These are phyloP conservation scores for Penicillium turbatum DNA, from an alignment of 495 filamentous ascomycete genomes.

Conservation along the genomic window DNA sequence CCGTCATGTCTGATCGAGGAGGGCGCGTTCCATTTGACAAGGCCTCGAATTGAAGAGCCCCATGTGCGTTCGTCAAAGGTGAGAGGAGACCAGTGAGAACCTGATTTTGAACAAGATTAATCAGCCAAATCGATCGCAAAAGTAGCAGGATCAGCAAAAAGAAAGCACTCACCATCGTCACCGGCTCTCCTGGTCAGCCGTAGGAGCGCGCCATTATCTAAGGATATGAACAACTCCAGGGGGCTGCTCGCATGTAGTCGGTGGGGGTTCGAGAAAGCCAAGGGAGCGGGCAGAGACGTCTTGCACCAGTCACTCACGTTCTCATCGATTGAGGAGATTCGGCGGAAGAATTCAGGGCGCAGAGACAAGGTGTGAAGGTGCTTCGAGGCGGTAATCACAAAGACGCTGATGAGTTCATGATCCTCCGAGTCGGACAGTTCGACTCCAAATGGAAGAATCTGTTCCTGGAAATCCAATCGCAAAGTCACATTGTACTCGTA, in stretches of 20 bases:
- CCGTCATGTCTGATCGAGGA: constrained; percentile 62
- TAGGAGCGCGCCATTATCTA: constrained; percentile 78
- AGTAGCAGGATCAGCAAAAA: constrained; percentile 3
- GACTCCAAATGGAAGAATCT: constrained; percentile 69
- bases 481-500: constrained; percentile 68
- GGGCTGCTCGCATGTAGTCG: constrained; percentile 68
- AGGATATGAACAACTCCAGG: constrained; percentile 69
- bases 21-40: constrained; percentile 65
- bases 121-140: neutral
- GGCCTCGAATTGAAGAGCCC: constrained; percentile 64
- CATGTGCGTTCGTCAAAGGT: constrained; percentile 77
- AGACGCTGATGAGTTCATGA: constrained; percentile 73
- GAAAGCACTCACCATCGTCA: constrained; percentile 55
- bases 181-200: constrained; percentile 61
- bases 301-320: constrained; percentile 74
- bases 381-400: constrained; percentile 71
- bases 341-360: constrained; percentile 74
- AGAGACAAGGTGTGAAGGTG: constrained; percentile 77
- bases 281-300: constrained; percentile 60
- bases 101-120: constrained; percentile 21
- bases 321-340: constrained; percentile 60
- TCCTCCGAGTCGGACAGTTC: constrained; percentile 75
- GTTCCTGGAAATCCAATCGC: constrained; percentile 67
- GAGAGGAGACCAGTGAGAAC: constrained; percentile 68
- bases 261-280: constrained; percentile 76